Evolutionary conservation across 139 green algal species (phyloP).

Genomic region (Gonium pectorale): DNA sequence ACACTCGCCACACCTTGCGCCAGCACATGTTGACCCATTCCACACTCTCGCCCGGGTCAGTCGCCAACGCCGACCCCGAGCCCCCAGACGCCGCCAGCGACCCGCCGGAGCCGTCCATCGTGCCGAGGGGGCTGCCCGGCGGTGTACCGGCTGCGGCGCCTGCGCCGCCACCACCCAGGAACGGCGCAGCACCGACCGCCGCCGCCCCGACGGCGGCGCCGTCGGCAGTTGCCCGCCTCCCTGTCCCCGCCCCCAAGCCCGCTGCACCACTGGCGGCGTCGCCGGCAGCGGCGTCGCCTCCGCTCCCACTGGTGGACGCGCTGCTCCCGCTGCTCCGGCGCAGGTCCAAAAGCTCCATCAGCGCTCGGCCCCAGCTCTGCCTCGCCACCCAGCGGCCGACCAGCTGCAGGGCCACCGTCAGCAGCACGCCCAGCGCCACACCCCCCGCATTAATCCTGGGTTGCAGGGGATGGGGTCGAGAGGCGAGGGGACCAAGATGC

Average conservation of each 20-base stretch:
- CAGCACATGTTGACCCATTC: constrained; percentile 99
- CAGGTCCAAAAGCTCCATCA: constrained; percentile 32
- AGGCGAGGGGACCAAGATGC: too few species aligned
- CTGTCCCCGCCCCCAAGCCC: too few species aligned
- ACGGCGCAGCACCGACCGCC: too few species aligned
- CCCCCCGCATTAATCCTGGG: constrained; percentile 1
- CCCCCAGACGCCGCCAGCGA: background rate
- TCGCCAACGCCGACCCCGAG: background rate
- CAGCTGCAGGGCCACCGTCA: constrained; percentile 38
- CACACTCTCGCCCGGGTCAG: constrained; percentile 80
- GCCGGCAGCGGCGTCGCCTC: background rate
- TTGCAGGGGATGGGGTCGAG: too few species aligned
- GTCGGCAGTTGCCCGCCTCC: too few species aligned
- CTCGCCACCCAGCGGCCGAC: constrained; percentile 28
- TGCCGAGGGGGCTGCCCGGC: background rate
- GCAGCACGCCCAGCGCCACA: constrained; percentile 38
- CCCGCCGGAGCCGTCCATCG: background rate
- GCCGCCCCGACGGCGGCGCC: too few species aligned
- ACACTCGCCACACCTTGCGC: constrained; percentile 95
- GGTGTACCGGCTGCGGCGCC: background rate
- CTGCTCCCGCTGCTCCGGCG: constrained; percentile 5
- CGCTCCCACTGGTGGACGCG: constrained; percentile 1
- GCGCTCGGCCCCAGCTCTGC: constrained; percentile 35
- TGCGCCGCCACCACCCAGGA: too few species aligned
- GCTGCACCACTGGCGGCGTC: background rate